phyloP scores from a whole-genome alignment of 2,329 filamentous ascomycete species.

The Aspergillus arachidicola region DNA sequence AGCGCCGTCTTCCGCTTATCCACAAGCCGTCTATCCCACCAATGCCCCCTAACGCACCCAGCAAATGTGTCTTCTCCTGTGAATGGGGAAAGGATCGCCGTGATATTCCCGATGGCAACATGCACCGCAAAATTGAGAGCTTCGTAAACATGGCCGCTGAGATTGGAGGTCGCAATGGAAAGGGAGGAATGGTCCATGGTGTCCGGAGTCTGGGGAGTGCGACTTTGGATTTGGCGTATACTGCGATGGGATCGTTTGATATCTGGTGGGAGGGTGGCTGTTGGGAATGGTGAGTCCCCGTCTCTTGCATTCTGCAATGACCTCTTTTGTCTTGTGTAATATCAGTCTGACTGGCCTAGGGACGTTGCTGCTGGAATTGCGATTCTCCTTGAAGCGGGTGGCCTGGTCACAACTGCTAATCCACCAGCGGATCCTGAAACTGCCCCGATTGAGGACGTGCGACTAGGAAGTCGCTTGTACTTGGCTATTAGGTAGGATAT shows the following conservation, averaged over 20 bases:
- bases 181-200: slow-evolving; percentile 79
- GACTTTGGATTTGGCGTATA: slow-evolving; percentile 73
- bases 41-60: slow-evolving; percentile 65
- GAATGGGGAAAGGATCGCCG: slow-evolving; percentile 80
- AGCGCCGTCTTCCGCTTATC: slow-evolving; percentile 64
- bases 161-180: slow-evolving; percentile 61
- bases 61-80: slow-evolving; percentile 71
- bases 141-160: slow-evolving; percentile 77
- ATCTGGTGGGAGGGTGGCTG: slow-evolving; percentile 84
- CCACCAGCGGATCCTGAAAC: slow-evolving; percentile 62
- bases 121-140: slow-evolving; percentile 71
- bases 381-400: slow-evolving; percentile 72
- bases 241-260: slow-evolving; percentile 74
- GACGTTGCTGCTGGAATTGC: slow-evolving; percentile 77
- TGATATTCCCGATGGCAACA: slow-evolving; percentile 67
- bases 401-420: slow-evolving; percentile 73
- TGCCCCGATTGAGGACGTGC: slow-evolving; percentile 60
- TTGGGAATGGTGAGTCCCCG: slow-evolving; percentile 68
- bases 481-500: slow-evolving; percentile 63
- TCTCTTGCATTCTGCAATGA: not conserved
- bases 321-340: not conserved
- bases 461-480: slow-evolving; percentile 69
- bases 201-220: slow-evolving; percentile 72
- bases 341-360: slow-evolving; percentile 35
- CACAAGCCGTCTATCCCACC: slow-evolving; percentile 62